Evolutionary conservation across 1,139 yeast species (phyloP), one percentile per base, ranked within the genome.

Genomic region (Magnusiomyces ingens): DNA sequence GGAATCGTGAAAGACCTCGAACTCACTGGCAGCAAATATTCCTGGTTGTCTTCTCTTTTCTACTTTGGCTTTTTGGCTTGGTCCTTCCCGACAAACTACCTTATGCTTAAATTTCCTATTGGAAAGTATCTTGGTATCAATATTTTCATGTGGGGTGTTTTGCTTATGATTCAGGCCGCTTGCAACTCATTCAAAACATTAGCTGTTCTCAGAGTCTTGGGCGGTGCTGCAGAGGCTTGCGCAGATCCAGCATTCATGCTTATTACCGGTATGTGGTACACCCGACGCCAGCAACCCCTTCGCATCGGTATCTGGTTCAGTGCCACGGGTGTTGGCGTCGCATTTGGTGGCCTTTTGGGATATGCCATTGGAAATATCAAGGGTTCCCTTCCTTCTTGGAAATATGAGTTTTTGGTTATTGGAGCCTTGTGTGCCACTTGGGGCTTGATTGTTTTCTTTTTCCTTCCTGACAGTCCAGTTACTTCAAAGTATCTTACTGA

Each of bases 41-140:
- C 75, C 35, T 80, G 85, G 78, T 69, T 80, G 51, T 79, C 82
- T n/a, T 81, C 87, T 1, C 75, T 81, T 36, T 82, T 83, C 64
- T 77, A 78, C 59, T 72, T 77, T 56, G 82, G 81, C 4, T 77
- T 76, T 59, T 60, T 78, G 55, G 69, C 77, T 44, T 79, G 79
- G 62, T 80, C 80, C 50, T 70, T 76, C 55, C 84, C 85, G 38
- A 79, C 78, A 18, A 75, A 77, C 55, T 75, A 72, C 60, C 62
- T 80, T 22, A 65, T 82, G 52, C 82, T 82, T 63, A 72, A 71
- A 57, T 71, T 72, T 45, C 85, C 85, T 3, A 71, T 81, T 8
- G 81, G 79, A 1, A 80, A 78, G 61, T 74, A 74, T 54, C 69
- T 80, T 49, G 77, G 80, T 2, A 57, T 64, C 19, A 72, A 72